Evolutionary conservation across 257 asterid genomes (phyloP).

Genomic region (Voacanga thouarsii): DNA sequence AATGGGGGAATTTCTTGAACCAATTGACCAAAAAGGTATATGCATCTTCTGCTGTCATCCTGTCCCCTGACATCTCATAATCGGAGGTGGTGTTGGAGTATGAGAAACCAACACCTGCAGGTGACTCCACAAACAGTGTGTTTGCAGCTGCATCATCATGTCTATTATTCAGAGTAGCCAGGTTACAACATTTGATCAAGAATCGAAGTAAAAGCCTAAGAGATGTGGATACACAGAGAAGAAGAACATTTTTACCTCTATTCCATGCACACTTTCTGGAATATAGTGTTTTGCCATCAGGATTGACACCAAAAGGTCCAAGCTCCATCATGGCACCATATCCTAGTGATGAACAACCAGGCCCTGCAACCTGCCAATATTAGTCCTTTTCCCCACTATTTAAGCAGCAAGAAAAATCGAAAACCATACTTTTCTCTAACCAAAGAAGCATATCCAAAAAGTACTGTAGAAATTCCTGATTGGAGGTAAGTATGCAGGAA

Average conservation of each 20-base stretch:
- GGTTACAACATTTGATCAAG: neutral
- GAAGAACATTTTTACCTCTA: conserved; percentile 20
- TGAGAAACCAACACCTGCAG: conserved; percentile 49
- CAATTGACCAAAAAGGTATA: conserved; percentile 37
- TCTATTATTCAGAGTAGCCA: no score
- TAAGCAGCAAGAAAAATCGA: neutral
- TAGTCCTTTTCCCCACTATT: neutral
- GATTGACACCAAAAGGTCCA: conserved; percentile 43
- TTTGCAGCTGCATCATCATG: conserved; percentile 35
- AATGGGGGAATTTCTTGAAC: conserved; percentile 40
- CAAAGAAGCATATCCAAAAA: neutral
- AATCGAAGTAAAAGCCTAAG: neutral
- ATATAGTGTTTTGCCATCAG: conserved; percentile 41
- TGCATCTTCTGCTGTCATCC: conserved; percentile 36
- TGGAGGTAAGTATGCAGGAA: neutral
- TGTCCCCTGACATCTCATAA: conserved; percentile 32
- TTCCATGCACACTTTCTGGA: conserved; percentile 39
- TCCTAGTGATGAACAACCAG: conserved; percentile 50
- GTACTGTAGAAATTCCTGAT: neutral
- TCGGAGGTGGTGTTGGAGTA: conserved; percentile 39
- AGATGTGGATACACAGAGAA: neutral
- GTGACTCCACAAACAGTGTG: conserved; percentile 37
- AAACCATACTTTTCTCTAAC: neutral
- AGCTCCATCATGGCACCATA: conserved; percentile 39
- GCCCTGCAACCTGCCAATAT: conserved; percentile 27